phyloP scores from a whole-genome alignment of 225 moss, liverwort and hornwort species.

The Straminergon stramineum region DNA sequence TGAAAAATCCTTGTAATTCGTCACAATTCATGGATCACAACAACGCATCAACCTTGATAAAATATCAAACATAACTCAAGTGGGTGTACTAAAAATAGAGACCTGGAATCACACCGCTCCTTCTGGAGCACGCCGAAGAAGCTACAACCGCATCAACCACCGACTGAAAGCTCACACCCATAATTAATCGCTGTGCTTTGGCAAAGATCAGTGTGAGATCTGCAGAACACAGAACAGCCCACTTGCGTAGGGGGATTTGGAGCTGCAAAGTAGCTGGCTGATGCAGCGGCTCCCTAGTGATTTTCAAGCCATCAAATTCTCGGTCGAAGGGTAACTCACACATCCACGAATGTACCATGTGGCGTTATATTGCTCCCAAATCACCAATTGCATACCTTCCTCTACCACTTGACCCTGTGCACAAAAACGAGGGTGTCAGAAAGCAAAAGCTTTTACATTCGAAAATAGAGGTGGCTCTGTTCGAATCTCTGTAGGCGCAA shows the following conservation, averaged over 20 bases:
- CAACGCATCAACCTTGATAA: background rate
- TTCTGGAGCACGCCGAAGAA: background rate
- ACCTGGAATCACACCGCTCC: background rate
- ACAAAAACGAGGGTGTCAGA: background rate
- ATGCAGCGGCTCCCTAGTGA: background rate
- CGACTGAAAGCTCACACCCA: constrained; percentile 12
- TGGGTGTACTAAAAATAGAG: background rate
- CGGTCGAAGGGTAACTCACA: constrained; percentile 13
- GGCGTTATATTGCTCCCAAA: constrained; percentile 44
- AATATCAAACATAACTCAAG: background rate
- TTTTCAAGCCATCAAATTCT: background rate
- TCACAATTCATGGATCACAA: background rate
- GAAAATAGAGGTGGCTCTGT: background rate
- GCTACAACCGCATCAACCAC: constrained; percentile 16
- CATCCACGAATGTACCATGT: constrained; percentile 47
- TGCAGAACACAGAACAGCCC: background rate
- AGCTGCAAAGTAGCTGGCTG: constrained; percentile 18
- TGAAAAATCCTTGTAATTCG: background rate
- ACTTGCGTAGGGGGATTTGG: background rate
- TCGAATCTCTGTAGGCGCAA: background rate
- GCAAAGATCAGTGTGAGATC: background rate
- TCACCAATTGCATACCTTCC: constrained; percentile 35
- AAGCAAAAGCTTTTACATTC: background rate
- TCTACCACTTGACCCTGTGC: constrained; percentile 33
- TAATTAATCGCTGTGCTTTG: background rate